Evolutionary conservation across 2,329 filamentous ascomycete genomes (phyloP).

Genomic region (Xylaria sp.): DNA sequence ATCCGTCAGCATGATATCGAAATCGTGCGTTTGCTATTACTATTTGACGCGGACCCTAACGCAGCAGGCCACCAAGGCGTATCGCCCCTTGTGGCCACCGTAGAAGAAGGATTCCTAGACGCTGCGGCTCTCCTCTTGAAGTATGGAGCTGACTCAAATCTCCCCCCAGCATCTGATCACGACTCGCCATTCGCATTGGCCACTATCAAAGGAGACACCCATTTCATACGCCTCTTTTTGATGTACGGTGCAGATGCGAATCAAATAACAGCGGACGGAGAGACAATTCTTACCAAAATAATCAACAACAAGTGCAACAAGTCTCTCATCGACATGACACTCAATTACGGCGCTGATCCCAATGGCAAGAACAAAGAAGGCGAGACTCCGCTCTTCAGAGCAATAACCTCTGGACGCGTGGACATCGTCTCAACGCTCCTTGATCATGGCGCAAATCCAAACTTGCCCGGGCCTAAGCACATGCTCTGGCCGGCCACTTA

Average conservation of each 20-base stretch:
- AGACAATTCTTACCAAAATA: constrained; percentile 68
- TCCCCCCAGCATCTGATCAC: constrained; percentile 59
- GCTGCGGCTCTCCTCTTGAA: constrained; percentile 70
- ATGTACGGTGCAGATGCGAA: constrained; percentile 71
- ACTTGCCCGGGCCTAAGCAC: constrained; percentile 75
- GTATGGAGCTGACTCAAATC: constrained; percentile 71
- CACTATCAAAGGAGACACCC: constrained; percentile 62
- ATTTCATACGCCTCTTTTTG: constrained; percentile 69
- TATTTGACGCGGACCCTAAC: constrained; percentile 69
- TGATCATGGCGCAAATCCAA: constrained; percentile 72
- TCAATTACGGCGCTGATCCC: constrained; percentile 68
- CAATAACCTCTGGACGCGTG: constrained; percentile 65
- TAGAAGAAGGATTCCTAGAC: constrained; percentile 65
- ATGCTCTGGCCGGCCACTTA: constrained; percentile 74
- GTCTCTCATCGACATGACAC: constrained; percentile 67
- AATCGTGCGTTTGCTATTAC: constrained; percentile 64
- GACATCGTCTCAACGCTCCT: constrained; percentile 64
- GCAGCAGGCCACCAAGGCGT: constrained; percentile 59
- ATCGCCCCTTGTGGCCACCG: constrained; percentile 63
- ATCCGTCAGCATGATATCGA: constrained; percentile 63
- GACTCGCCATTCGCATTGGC: constrained; percentile 67
- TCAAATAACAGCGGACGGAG: constrained; percentile 64
- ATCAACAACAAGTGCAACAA: constrained; percentile 69
- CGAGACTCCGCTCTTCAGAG: constrained; percentile 71
- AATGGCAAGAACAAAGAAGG: constrained; percentile 70